These are phyloP conservation scores for Lenwebbia sp. DNA, from an alignment of 345 rosid genomes.

Conservation along the genomic window DNA sequence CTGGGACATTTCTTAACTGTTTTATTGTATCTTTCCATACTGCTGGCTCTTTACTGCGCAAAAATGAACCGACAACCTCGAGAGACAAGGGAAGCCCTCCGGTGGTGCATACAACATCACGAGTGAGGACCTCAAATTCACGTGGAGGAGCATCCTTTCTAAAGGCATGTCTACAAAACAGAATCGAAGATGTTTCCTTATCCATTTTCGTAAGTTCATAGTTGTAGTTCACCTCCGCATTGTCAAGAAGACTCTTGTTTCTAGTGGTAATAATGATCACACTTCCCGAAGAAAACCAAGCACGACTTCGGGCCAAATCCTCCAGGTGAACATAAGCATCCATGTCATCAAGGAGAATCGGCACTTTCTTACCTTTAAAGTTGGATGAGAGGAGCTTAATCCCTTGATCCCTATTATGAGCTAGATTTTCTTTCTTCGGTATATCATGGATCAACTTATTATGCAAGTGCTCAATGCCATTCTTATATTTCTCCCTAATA, in stretches of 20 bases:
- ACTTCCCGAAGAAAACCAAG: neutral
- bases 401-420: neutral
- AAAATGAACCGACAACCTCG: neutral
- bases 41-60: neutral
- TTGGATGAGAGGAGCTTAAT: neutral
- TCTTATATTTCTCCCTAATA: neutral
- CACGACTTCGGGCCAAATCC: neutral
- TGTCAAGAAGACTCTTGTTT: neutral
- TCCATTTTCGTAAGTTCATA: neutral
- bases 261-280: neutral
- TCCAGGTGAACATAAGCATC: neutral
- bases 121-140: neutral
- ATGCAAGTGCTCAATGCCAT: neutral
- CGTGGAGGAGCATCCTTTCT: neutral
- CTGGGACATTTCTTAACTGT: neutral
- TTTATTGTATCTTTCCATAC: neutral
- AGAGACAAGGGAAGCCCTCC: neutral
- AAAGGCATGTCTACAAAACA: neutral
- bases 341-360: conserved; percentile 1
- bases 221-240: neutral
- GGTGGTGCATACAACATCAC: neutral
- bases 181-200: neutral
- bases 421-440: fast-evolving
- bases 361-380: conserved; percentile 9
- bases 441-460: neutral